Percentiles rank a stretch among this genome's conserved stretches.
phyloP scores from a whole-genome alignment of 2,329 filamentous ascomycete genomes.

The Exophiala mesophila region DNA sequence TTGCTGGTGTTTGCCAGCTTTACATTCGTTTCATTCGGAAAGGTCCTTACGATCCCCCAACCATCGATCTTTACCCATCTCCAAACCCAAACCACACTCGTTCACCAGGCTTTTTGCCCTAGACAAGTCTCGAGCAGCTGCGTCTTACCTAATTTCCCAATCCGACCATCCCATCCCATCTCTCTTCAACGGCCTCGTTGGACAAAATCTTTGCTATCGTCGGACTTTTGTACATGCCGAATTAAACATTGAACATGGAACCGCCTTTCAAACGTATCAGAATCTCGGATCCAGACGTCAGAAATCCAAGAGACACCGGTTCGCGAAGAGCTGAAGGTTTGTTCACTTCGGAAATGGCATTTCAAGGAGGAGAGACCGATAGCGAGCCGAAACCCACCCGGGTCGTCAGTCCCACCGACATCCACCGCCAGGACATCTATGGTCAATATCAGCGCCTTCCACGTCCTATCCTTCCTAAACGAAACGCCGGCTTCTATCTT shows the following conservation, averaged over 20 bases:
- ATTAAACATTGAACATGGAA: slow-evolving; percentile 17
- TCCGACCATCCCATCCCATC: too few species aligned
- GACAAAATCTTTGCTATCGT: too few species aligned
- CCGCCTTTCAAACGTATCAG: slow-evolving; percentile 24
- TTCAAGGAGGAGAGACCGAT: slow-evolving; percentile 17
- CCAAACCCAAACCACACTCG: too few species aligned
- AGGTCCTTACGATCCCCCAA: too few species aligned
- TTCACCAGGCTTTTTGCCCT: too few species aligned
- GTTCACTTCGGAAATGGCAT: slow-evolving; percentile 23
- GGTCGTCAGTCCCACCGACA: slow-evolving; percentile 20
- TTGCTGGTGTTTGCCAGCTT: neutral
- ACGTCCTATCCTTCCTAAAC: slow-evolving; percentile 9
- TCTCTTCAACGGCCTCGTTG: too few species aligned
- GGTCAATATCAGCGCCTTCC: slow-evolving; percentile 12
- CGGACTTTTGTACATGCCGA: slow-evolving; percentile 10
- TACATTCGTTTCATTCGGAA: too few species aligned
- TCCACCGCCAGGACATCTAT: slow-evolving; percentile 19
- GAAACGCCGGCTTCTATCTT: slow-evolving; percentile 19
- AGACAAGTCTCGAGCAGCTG: too few species aligned
- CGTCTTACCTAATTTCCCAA: too few species aligned
- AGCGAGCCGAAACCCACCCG: slow-evolving; percentile 10
- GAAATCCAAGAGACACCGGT: slow-evolving; percentile 21
- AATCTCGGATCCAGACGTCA: slow-evolving; percentile 21
- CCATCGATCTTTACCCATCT: too few species aligned
- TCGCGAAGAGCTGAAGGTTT: slow-evolving; percentile 22